phyloP scores from a whole-genome alignment of 768 basidiomycete genomes.

The Pleurotus tuber-regium region DNA sequence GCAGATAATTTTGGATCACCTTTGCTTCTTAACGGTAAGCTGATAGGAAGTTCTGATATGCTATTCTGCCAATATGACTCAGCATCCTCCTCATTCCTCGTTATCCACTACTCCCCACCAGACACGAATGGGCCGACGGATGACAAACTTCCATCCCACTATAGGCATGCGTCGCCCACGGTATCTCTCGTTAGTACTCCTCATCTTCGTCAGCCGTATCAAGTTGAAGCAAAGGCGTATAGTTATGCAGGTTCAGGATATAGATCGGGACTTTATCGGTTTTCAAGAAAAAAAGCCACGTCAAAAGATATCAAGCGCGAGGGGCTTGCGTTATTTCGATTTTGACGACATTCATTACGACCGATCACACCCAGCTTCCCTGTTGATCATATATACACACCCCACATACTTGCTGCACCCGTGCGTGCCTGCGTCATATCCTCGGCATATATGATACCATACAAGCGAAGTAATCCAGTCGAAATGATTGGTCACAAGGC shows the following conservation, averaged over 20 bases:
- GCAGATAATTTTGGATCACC: too few species aligned
- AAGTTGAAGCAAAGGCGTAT: not conserved
- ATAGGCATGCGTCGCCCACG: not conserved
- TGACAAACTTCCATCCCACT: not conserved
- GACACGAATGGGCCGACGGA: not conserved
- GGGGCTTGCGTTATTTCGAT: not conserved
- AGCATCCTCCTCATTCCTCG: too few species aligned
- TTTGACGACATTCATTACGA: not conserved
- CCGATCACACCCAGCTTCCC: not conserved
- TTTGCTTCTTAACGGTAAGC: too few species aligned
- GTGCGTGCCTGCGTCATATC: constrained; percentile 9
- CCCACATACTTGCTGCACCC: not conserved
- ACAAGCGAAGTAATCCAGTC: not conserved
- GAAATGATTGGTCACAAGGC: constrained; percentile 8
- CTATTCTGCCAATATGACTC: too few species aligned
- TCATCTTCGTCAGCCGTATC: too few species aligned
- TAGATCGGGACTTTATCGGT: constrained; percentile 8
- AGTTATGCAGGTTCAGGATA: not conserved
- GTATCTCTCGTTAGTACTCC: not conserved
- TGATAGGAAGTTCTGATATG: too few species aligned
- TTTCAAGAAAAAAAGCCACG: constrained; percentile 5
- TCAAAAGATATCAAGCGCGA: not conserved
- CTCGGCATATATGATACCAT: constrained; percentile 4
- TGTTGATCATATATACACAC: not conserved
- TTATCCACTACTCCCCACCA: too few species aligned